A percentile compares a stretch with the other conserved stretches of the same genome.
phyloP scores from a whole-genome alignment of 441 rosid species.

The Populus trichocarpa region DNA sequence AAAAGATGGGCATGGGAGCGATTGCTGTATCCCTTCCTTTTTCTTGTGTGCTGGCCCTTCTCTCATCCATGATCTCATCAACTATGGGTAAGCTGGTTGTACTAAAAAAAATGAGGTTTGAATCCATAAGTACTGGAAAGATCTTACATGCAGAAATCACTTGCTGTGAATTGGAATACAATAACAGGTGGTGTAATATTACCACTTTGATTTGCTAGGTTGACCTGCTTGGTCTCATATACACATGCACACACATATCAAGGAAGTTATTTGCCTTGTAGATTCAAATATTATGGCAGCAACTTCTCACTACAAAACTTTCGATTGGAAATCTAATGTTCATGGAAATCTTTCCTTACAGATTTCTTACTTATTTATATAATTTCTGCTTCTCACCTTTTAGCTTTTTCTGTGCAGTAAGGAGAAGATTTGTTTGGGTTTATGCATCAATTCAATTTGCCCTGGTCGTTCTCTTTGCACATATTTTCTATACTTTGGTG shows the following conservation, averaged over 20 bases:
- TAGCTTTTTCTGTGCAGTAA: conserved; percentile 43
- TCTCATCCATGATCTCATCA: conserved; percentile 81
- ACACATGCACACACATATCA: background rate
- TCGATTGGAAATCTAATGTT: background rate
- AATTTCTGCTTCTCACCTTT: conserved; percentile 10
- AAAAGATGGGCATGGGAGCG: conserved; percentile 74
- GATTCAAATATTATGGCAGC: background rate
- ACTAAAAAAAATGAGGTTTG: background rate
- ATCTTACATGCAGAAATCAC: background rate
- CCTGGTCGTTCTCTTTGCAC: conserved; percentile 79
- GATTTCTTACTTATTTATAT: conserved; percentile 4
- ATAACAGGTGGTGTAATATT: background rate
- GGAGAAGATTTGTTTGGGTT: conserved; percentile 83
- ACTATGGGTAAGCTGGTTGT: conserved; percentile 74
- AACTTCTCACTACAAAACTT: background rate
- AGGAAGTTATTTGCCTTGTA: background rate
- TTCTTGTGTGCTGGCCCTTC: conserved; percentile 84
- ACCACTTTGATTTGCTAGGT: background rate
- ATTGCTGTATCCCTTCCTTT: conserved; percentile 91
- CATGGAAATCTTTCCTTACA: background rate
- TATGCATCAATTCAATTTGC: conserved; percentile 81
- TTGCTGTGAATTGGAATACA: background rate
- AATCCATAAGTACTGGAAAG: background rate
- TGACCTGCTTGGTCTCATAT: background rate
- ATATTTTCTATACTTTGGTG: conserved; percentile 77